Evolutionary conservation across 495 filamentous ascomycete species (phyloP).

Genomic region (Thermochaetoides thermophila): DNA sequence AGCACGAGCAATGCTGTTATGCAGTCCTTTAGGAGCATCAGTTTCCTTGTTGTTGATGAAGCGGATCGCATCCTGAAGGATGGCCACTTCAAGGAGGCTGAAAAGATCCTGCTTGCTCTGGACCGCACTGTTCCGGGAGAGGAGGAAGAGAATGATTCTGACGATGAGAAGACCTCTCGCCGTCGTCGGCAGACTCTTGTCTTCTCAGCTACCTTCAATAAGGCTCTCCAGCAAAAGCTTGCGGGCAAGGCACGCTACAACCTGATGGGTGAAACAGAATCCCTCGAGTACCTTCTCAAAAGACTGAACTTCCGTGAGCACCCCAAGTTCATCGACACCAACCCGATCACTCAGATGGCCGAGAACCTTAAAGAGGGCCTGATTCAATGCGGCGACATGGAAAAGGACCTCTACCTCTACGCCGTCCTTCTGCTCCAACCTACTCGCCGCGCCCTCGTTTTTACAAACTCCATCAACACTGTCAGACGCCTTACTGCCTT

Average conservation of each 20-base stretch:
- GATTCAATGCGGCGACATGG: slow-evolving; percentile 78
- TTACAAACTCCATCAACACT: slow-evolving; percentile 89
- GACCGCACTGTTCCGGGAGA: slow-evolving; percentile 33
- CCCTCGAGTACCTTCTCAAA: slow-evolving; percentile 82
- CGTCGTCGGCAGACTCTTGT: slow-evolving; percentile 71
- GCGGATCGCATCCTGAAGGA: slow-evolving; percentile 85
- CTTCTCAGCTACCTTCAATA: slow-evolving; percentile 93
- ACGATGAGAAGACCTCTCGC: slow-evolving; percentile 12
- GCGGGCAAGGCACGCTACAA: slow-evolving; percentile 57
- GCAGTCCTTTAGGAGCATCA: slow-evolving; percentile 51
- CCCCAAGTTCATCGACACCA: slow-evolving; percentile 85
- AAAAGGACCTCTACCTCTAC: slow-evolving; percentile 96
- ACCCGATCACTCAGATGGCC: slow-evolving; percentile 77
- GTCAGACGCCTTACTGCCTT: slow-evolving; percentile 77
- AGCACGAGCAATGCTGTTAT: slow-evolving; percentile 38
- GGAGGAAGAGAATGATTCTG: slow-evolving; percentile 19
- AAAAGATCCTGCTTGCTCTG: slow-evolving; percentile 66
- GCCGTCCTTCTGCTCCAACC: slow-evolving; percentile 71
- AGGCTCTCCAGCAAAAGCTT: slow-evolving; percentile 76
- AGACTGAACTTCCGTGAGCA: slow-evolving; percentile 74
- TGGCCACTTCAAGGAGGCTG: slow-evolving; percentile 87
- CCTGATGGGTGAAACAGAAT: slow-evolving; percentile 56
- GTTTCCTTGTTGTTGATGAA: slow-evolving; percentile 84
- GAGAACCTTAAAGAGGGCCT: slow-evolving; percentile 74
- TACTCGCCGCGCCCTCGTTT: slow-evolving; percentile 64